Percentiles rank a stretch among this genome's conserved stretches.
Conservation (phyloP, 495 filamentous ascomycete genomes). For the Cercophora newfieldiana region DNA sequence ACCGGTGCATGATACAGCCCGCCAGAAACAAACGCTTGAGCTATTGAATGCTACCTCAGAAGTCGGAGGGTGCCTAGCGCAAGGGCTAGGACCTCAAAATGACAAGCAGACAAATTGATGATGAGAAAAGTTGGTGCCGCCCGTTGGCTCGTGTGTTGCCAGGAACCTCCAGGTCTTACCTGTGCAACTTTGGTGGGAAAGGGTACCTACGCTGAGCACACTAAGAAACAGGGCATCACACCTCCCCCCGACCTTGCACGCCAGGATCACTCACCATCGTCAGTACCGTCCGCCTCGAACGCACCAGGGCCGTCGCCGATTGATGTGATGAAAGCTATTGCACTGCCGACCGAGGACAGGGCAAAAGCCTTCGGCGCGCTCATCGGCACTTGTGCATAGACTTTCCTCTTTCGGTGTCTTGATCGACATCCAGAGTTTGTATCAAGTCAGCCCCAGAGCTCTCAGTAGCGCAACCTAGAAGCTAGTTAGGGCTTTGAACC, state of each 20-base stretch:
- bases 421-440: background rate
- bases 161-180: conserved; percentile 1
- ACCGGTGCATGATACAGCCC: background rate
- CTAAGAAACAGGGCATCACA: background rate
- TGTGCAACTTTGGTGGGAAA: conserved; percentile 17
- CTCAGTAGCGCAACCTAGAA: background rate
- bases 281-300: background rate
- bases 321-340: background rate
- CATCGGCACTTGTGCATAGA: background rate
- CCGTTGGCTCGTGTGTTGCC: background rate
- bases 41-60: background rate
- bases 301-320: background rate
- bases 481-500: background rate
- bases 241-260: background rate
- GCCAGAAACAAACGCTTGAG: background rate
- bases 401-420: background rate
- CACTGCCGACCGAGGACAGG: background rate
- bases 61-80: background rate
- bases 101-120: background rate
- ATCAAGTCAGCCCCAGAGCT: background rate
- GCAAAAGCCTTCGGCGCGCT: background rate
- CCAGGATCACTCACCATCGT: background rate
- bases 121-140: conserved; percentile 2
- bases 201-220: conserved; percentile 16
- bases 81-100: background rate